Percentiles rank a stretch among this genome's conserved stretches.
Conservation (phyloP, 495 filamentous ascomycete species). For the Cairneyella variabilis region DNA sequence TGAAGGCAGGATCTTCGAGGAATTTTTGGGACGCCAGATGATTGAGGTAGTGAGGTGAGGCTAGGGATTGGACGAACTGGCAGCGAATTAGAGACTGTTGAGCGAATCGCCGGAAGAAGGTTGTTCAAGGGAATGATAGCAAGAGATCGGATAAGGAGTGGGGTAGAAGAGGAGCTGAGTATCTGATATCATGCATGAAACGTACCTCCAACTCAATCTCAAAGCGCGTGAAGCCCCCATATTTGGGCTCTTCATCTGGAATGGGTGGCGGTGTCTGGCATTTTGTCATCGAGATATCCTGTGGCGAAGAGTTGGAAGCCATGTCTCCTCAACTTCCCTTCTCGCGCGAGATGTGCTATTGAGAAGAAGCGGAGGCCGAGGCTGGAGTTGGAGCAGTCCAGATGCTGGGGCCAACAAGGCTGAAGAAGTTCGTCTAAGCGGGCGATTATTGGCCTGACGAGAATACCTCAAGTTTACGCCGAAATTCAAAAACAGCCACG, state of each 20-base stretch:
- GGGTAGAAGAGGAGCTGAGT: background rate
- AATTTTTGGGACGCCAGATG: conserved; percentile 60
- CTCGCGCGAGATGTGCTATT: too few relatives aligned
- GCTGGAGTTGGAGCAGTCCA: conserved; percentile 4
- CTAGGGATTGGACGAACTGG: conserved; percentile 83
- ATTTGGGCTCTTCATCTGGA: conserved; percentile 39
- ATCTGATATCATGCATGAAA: too few relatives aligned
- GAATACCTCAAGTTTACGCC: background rate
- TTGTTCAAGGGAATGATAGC: too few relatives aligned
- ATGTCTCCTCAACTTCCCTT: too few relatives aligned
- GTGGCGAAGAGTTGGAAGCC: conserved; percentile 5
- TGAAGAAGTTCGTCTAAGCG: background rate
- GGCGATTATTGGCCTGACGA: background rate
- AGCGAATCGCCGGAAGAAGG: too few relatives aligned
- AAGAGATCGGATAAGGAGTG: background rate
- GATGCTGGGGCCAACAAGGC: conserved; percentile 10
- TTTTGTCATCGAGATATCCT: conserved; percentile 27
- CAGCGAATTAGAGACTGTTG: conserved; percentile 17
- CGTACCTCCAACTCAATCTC: conserved; percentile 70
- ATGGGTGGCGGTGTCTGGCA: conserved; percentile 20
- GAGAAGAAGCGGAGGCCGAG: background rate
- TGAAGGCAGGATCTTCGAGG: conserved; percentile 62
- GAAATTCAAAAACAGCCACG: background rate
- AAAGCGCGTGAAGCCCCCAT: conserved; percentile 66
- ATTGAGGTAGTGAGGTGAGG: conserved; percentile 79